These are phyloP conservation scores for Kodamaea sp. DNA, from an alignment of 1,139 yeast genomes.

Conservation along the genomic window DNA sequence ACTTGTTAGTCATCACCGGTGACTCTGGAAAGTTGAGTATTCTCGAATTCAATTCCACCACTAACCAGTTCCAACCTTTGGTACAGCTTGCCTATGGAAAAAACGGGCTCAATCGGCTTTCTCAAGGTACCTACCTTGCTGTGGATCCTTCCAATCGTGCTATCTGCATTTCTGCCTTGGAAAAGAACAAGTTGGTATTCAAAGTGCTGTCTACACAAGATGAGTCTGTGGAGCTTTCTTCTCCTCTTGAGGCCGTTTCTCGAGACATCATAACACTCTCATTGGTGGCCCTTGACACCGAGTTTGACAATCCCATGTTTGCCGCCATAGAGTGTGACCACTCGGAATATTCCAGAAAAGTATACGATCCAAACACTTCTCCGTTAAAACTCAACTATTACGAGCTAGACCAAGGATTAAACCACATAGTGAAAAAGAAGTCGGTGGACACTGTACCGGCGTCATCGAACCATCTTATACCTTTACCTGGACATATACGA, in stretches of 20 bases:
- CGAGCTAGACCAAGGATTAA: conserved; percentile 83
- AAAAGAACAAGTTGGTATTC: conserved; percentile 69
- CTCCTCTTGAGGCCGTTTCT: conserved; percentile 73
- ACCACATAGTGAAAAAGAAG: conserved; percentile 59
- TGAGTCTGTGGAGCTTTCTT: conserved; percentile 51
- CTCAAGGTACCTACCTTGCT: conserved; percentile 77
- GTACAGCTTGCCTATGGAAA: conserved; percentile 72
- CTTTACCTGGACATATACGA: conserved; percentile 36
- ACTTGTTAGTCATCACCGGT: conserved; percentile 66
- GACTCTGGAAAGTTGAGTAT: conserved; percentile 79
- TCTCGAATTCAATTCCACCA: conserved; percentile 45
- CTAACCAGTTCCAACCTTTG: conserved; percentile 46
- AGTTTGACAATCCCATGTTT: conserved; percentile 79
- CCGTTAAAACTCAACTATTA: conserved; percentile 55
- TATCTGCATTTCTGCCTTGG: conserved; percentile 68
- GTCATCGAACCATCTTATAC: conserved; percentile 32
- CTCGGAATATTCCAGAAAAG: conserved; percentile 18
- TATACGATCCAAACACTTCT: conserved; percentile 15
- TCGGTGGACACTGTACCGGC: conserved; percentile 35
- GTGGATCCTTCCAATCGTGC: conserved; percentile 78
- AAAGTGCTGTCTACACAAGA: conserved; percentile 41
- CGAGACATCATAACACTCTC: conserved; percentile 55
- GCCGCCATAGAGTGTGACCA: conserved; percentile 77
- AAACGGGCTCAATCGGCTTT: conserved; percentile 69
- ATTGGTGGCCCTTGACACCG: conserved; percentile 67